These are phyloP conservation scores for Hippophae tibetana DNA, from an alignment of 306 rosid genomes.

Conservation along the genomic window DNA sequence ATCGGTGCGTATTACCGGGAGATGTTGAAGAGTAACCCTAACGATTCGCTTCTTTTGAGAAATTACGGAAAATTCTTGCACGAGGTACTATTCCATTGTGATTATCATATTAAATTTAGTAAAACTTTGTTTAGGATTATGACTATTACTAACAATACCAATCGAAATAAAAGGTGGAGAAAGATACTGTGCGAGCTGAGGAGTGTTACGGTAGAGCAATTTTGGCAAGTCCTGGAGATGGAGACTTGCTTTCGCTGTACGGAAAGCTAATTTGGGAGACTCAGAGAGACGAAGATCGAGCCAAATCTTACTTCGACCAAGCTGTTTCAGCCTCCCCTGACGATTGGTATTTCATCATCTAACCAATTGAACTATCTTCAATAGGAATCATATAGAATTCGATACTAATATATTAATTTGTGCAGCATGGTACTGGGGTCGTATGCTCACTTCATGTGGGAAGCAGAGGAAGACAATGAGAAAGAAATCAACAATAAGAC, in stretches of 20 bases:
- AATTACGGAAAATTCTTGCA: constrained; percentile 76
- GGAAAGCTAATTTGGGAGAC: constrained; percentile 77
- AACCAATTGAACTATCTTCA: not conserved
- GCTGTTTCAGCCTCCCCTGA: constrained; percentile 57
- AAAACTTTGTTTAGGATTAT: too few relatives aligned
- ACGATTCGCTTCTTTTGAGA: constrained; percentile 65
- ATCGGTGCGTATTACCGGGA: constrained; percentile 58
- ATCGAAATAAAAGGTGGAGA: constrained; percentile 32
- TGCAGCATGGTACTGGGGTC: constrained; percentile 67
- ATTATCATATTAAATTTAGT: too few relatives aligned
- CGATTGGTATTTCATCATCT: constrained; percentile 36
- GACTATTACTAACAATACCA: too few relatives aligned
- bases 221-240: constrained; percentile 61
- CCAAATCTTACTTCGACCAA: constrained; percentile 55
- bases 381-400: not conserved
- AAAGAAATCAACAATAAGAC: not conserved
- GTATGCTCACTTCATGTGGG: constrained; percentile 64
- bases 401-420: not conserved
- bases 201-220: constrained; percentile 77
- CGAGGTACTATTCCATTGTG: constrained; percentile 32
- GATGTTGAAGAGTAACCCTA: constrained; percentile 60
- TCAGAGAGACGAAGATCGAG: constrained; percentile 48
- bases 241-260: constrained; percentile 58
- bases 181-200: constrained; percentile 53
- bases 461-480: constrained; percentile 16